Base-by-base conservation (phyloP, 495 filamentous ascomycete genomes). In the Mycothermus thermophilus region DNA sequence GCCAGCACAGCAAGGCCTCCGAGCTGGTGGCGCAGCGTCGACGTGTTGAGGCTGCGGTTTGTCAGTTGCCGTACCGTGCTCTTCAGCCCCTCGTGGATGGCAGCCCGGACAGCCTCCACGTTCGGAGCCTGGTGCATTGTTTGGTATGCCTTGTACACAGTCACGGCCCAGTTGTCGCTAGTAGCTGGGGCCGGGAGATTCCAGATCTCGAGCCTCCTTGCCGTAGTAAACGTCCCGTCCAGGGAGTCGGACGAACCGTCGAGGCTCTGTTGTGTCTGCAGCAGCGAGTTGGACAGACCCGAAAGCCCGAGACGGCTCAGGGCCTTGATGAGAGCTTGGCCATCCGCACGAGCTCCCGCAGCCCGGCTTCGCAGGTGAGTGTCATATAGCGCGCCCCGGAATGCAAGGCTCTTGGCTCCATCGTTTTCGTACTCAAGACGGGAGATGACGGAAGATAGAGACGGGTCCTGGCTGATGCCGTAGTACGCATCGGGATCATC, bases 401-500 rank as follows among this genome's bases (percentile, higher is more conserved):
- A 93, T 11, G 88, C 73, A 25, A 97, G 71, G 35, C 81, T 88
- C 48, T 93, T 94, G 42, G 77, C 66, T 0, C 87, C 87, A 42
- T 90, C 77, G 28, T 75, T 70, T 58, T 97, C 92, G 48, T 93
- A 88, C 44, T 94, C 86, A n/a, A 95, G 67, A 18, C 77, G 75
- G 17, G 80, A 73, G 43, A 93, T 66, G 6, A 95, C 77, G 0
- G 79, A 79, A 11, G 67, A 62, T 26, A 97, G 59, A 30, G 74
- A 81, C 8, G 83, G 71, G 15, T 68, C 71, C 52, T 92, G 81
- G 30, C 79, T 70, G 14, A 96, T 76, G n/a, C 90, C 90, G 47
- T 97, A 96, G 52, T 87, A 96, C 12, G 87, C 75, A 51, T 97
- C 90, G 10, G 86, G 87, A 51, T 97, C 90, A 54, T 94, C 87